Evolutionary conservation across 345 rosid genomes (phyloP), one percentile per base, ranked within the genome.

Genomic region (Citrus trifoliata): DNA sequence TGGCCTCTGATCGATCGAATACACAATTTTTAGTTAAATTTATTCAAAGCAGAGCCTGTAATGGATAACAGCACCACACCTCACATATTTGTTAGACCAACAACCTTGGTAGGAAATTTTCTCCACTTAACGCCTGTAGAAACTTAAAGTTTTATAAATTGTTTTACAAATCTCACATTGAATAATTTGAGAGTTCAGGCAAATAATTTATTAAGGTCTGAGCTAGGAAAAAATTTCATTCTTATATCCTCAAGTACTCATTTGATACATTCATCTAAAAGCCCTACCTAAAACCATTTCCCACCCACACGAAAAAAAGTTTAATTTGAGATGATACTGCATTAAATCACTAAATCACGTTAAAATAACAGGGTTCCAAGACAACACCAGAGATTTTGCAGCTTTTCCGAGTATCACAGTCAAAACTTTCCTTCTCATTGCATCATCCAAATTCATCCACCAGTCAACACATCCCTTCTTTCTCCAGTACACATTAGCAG

Each of bases 401-500:
- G 96, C 78, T 88, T 93, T 93, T 28, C 92, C 98, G 2, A 95
- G 53, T 32, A 78, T 80, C 5, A 77, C 70, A 71, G 73, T 83
- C 83, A 89, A 79, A 14, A 90, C 75, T 56, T 89, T 90, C 84
- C 75, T 88, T 69, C 89, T 92, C 51, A 72, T 77, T 48, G 79
- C 81, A 48, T 77, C 81, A 78, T 88, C 92, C 87, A 95, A 84
- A 77, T 88, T 90, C 67, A 56, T 28, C 99, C 99, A 95, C 99
- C 99, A 95, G 80, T 95, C 96, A 21, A 82, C 63, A 74, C 93
- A 93, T 19, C 95, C 95, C 80, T 89, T 92, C 87, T 86, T 92
- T 91, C 99, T 93, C 97, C 98, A 95, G 81, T 86, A 95, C 63
- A 89, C 85, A 87, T 93, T 95, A 0, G 91, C 90, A 4, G 95